Conservation (phyloP, 495 filamentous ascomycete species). For the Xylaria intraflava region DNA sequence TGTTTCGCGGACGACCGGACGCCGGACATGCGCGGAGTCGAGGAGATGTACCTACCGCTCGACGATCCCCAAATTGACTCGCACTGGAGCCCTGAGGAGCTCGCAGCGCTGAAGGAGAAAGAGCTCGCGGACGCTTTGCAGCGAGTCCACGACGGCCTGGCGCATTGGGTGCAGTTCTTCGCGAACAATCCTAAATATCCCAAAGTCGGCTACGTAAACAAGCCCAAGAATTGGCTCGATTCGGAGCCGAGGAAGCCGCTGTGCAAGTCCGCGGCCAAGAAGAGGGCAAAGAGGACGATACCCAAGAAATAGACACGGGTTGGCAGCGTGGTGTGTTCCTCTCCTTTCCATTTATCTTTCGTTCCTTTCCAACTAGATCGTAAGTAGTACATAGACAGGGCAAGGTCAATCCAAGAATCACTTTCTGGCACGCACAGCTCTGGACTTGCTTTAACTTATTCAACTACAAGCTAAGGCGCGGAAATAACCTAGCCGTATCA, state of each 20-base stretch:
- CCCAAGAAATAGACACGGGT: slow-evolving; percentile 22
- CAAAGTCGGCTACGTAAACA: slow-evolving; percentile 59
- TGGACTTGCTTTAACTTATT: too few species aligned
- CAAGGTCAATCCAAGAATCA: too few species aligned
- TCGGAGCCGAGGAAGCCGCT: slow-evolving; percentile 36
- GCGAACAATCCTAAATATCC: slow-evolving; percentile 66
- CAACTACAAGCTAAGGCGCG: too few species aligned
- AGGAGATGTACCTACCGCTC: slow-evolving; percentile 79
- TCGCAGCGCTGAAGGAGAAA: slow-evolving; percentile 47
- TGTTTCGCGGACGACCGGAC: slow-evolving; percentile 86
- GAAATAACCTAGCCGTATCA: too few species aligned
- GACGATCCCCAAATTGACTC: slow-evolving; percentile 54
- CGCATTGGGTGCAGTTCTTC: slow-evolving; percentile 73
- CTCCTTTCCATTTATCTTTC: background rate
- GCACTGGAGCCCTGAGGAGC: slow-evolving; percentile 45
- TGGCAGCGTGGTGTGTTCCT: background rate
- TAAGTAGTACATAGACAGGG: too few species aligned
- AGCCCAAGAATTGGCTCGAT: slow-evolving; percentile 40
- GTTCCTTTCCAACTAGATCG: background rate
- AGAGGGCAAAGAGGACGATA: slow-evolving; percentile 34
- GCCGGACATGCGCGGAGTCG: slow-evolving; percentile 74
- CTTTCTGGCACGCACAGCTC: too few species aligned
- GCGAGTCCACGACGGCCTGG: slow-evolving; percentile 50
- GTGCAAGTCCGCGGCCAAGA: slow-evolving; percentile 40
- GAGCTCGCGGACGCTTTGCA: slow-evolving; percentile 46